Conservation (phyloP, 1,284 basidiomycete species). For the Marasmius oreades region DNA sequence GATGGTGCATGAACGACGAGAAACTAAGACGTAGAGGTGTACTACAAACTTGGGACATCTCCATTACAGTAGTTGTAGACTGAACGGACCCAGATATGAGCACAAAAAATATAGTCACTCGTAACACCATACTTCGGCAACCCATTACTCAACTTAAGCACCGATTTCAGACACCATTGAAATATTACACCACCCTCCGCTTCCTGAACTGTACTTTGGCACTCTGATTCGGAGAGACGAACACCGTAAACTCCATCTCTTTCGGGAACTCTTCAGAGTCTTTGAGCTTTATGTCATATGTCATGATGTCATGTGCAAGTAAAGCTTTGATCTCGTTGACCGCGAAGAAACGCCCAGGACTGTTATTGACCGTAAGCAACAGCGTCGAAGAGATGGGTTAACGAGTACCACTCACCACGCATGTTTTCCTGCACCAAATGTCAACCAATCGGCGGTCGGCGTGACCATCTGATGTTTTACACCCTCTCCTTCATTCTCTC, state of each 20-base stretch:
- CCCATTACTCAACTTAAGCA: too few relatives aligned
- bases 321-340: slow-evolving; percentile 38
- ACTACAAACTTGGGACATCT: too few relatives aligned
- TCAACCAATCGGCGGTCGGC: background rate
- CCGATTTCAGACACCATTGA: too few relatives aligned
- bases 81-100: too few relatives aligned
- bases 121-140: too few relatives aligned
- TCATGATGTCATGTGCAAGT: slow-evolving; percentile 33
- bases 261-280: slow-evolving; percentile 20
- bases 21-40: too few relatives aligned
- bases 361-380: background rate
- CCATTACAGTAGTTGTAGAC: too few relatives aligned
- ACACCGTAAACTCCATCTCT: slow-evolving; percentile 15
- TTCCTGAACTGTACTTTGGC: slow-evolving; percentile 16
- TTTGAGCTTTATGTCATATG: slow-evolving; percentile 39
- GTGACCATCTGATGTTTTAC: slow-evolving; percentile 3
- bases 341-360: slow-evolving; percentile 44
- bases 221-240: slow-evolving; percentile 9
- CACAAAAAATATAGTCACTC: too few relatives aligned
- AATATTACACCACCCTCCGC: background rate
- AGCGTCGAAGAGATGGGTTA: too few relatives aligned
- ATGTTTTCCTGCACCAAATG: slow-evolving; percentile 2
- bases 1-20: background rate
- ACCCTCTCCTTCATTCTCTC: background rate
- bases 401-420: slow-evolving; percentile 3